Percentiles rank a stretch among this genome's conserved stretches.
These are phyloP conservation scores for Ophiocordyceps camponoti-rufipedis DNA, from an alignment of 2,329 filamentous ascomycete genomes.

Conservation along the genomic window DNA sequence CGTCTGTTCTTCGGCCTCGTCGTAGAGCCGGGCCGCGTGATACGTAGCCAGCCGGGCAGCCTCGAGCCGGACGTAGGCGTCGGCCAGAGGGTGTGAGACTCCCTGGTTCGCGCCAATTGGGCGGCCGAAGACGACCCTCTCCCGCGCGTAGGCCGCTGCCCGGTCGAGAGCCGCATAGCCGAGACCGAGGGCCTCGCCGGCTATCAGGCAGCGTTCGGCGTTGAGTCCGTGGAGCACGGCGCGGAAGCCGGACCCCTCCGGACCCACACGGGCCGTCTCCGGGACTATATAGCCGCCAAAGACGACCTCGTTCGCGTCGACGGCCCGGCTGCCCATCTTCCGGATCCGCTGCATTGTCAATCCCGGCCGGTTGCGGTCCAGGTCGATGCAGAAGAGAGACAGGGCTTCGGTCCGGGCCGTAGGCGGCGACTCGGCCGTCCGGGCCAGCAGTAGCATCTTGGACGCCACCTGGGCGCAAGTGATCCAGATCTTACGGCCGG, in stretches of 20 bases:
- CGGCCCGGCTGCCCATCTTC: slow-evolving; percentile 71
- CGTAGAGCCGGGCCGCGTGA: slow-evolving; percentile 45
- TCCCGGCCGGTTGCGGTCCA: slow-evolving; percentile 31
- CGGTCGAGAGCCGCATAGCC: slow-evolving; percentile 53
- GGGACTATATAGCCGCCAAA: slow-evolving; percentile 63
- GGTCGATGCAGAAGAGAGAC: slow-evolving; percentile 63
- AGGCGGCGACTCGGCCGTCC: slow-evolving; percentile 45
- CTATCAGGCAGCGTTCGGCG: slow-evolving; percentile 55
- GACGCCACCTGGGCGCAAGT: slow-evolving; percentile 65
- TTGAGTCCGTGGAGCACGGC: slow-evolving; percentile 69
- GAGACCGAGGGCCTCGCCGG: slow-evolving; percentile 62
- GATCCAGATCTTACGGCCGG: slow-evolving; percentile 81
- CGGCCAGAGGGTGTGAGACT: slow-evolving; percentile 41
- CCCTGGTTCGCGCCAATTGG: slow-evolving; percentile 50
- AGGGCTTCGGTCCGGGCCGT: slow-evolving; percentile 41
- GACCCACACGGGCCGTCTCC: slow-evolving; percentile 44
- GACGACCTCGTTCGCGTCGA: slow-evolving; percentile 78
- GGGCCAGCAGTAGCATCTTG: slow-evolving; percentile 68
- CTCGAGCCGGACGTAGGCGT: slow-evolving; percentile 47
- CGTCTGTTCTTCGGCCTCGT: slow-evolving; percentile 25
- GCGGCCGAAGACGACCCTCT: slow-evolving; percentile 38
- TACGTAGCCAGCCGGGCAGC: slow-evolving; percentile 47
- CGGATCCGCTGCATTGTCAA: slow-evolving; percentile 50
- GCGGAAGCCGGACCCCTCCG: slow-evolving; percentile 61
- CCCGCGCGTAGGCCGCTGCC: slow-evolving; percentile 46